phyloP scores from a whole-genome alignment of 345 rosid genomes.

The Gossypium arboreum region DNA sequence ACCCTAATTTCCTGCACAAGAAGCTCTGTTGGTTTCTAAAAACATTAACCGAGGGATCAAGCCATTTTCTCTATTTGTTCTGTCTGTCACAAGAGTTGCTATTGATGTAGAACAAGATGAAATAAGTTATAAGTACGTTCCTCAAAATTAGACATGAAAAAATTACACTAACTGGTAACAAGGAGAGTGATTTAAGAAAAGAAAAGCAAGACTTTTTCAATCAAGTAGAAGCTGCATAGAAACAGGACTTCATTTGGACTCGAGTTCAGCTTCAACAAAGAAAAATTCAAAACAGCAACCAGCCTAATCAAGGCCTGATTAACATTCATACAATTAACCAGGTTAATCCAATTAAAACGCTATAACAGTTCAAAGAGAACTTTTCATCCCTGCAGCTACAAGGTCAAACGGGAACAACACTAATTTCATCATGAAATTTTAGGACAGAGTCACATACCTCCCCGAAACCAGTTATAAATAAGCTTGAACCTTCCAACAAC shows the following conservation, averaged over 20 bases:
- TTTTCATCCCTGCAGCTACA: not conserved
- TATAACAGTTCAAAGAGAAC: not conserved
- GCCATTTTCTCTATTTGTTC: not conserved
- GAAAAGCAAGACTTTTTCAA: not conserved
- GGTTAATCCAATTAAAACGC: not conserved
- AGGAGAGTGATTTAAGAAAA: not conserved
- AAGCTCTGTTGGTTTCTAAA: not conserved
- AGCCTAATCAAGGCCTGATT: not conserved
- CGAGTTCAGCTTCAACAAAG: not conserved
- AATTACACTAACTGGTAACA: not conserved
- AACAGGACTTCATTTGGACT: not conserved
- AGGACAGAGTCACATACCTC: slow-evolving; percentile 44
- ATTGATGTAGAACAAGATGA: not conserved
- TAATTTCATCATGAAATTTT: not conserved
- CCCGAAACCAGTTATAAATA: slow-evolving; percentile 63
- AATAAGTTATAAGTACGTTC: not conserved
- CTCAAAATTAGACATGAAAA: not conserved
- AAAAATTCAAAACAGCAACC: not conserved
- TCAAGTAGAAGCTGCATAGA: not conserved
- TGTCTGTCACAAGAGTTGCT: not conserved
- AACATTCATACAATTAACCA: not conserved
- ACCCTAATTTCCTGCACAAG: slow-evolving; percentile 69
- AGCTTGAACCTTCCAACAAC: slow-evolving; percentile 71
- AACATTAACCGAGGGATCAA: not conserved
- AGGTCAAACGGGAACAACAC: not conserved